Evolutionary conservation across 208 protist genomes (phyloP), one percentile per base, ranked within the genome.

Genomic region (Herpetomonas muscarum): DNA sequence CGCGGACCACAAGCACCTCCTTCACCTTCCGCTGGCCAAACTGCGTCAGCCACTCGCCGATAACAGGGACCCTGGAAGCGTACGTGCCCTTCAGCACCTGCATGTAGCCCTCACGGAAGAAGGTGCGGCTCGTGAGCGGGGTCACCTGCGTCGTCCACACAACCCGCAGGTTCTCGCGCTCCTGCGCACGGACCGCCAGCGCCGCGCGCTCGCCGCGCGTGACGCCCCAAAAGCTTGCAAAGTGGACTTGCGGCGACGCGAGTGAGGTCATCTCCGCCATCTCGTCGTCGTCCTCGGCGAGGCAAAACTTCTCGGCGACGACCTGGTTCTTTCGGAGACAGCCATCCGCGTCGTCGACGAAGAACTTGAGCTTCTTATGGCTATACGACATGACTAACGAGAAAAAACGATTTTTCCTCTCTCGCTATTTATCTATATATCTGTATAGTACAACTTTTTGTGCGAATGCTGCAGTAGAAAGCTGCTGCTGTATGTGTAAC

Each of bases 181-280:
- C 87, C 34, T 85, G 65, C 2, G 68, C 54, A 21, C 59, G 52
- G 4, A 91, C 56, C 3, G 84, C 83, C 25, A 68, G 52, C 0
- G 74, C 73, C 15, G 87, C 87, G 22, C 58, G 57, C 1, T 65
- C 48, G 22, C 83, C 87, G 13, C 87, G 74, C 28, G 76, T 79
- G 0, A 90, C 74, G 31, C 87, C 87, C 87, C 87, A 94, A 48
- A 94, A 91, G 46, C 79, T 87, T 21, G 58, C 53, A 48, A 82
- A 90, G 62, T 87, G 81, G 26, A 73, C 64, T 3, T 66, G 53
- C 12, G 58, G 61, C 12, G 42, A 28, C 74, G 88, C 72, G 2
- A 91, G 57, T 22, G 44, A 55, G 13, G 60, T 25, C 50, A 91
- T 67, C 62, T 94, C 87, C 30, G 51, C 60, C 25, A 66, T 46